Evolutionary conservation across 768 basidiomycete genomes (phyloP).

Genomic region (Lactifluus piperatus): DNA sequence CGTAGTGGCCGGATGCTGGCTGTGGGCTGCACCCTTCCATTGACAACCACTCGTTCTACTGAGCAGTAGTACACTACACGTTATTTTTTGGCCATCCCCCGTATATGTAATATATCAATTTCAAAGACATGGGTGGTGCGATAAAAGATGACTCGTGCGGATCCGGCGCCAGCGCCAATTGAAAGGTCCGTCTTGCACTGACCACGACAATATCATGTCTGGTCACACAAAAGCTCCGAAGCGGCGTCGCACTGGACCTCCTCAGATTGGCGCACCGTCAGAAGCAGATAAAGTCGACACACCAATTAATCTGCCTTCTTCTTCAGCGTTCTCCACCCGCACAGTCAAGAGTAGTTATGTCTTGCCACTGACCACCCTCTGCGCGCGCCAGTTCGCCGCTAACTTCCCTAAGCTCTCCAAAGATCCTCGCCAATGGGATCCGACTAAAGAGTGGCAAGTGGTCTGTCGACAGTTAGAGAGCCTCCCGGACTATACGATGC

Average conservation of each 20-base stretch:
- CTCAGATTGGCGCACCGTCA: conserved; percentile 36
- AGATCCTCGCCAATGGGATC: conserved; percentile 33
- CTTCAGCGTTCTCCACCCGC: conserved; percentile 39
- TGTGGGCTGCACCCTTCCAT: conserved; percentile 1
- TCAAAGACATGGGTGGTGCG: no score
- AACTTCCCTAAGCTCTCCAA: conserved; percentile 35
- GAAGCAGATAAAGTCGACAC: conserved; percentile 35
- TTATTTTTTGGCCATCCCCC: no score
- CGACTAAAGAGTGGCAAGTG: conserved; percentile 6
- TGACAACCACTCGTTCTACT: background rate
- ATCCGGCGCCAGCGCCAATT: no score
- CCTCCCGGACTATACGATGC: conserved; percentile 45
- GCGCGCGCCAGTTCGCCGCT: conserved; percentile 43
- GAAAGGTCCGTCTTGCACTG: no score
- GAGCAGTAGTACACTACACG: no score
- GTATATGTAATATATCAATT: no score
- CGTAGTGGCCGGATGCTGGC: conserved; percentile 17
- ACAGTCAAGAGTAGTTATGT: conserved; percentile 27
- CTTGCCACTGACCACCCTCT: conserved; percentile 41
- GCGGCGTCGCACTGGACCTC: conserved; percentile 23
- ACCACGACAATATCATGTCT: conserved; percentile 1
- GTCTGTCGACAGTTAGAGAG: conserved; percentile 34
- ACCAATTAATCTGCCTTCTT: conserved; percentile 36
- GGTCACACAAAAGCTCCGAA: conserved; percentile 21
- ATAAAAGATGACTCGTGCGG: no score